Evolutionary conservation across 768 basidiomycete species (phyloP), one percentile per base, ranked within the genome.

Genomic region (Hemileccinum impolitum): DNA sequence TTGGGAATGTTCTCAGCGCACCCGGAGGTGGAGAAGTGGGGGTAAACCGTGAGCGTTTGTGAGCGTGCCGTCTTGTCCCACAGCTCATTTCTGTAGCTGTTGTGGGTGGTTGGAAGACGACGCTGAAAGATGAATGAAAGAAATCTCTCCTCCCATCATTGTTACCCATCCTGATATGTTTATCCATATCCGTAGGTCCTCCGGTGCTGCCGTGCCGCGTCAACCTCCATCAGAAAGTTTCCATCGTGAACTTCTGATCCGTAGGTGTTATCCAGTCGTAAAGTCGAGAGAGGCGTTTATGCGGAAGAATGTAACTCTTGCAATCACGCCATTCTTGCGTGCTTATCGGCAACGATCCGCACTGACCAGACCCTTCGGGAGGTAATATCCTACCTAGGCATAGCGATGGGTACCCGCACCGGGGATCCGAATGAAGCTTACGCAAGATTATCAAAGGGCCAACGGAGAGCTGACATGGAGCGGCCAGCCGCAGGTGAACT

Each of bases 241-340:
- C 28, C 28, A 18, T 49, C 21, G 45, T 43, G 31, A 30, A 19
- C 11, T 19, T n/a, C 23, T 35, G 41, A 35, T 55, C 15, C 11
- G 23, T 19, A 25, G 34, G 26, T 37, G 26, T 36, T 26, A 45
- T 36, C 47, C 30, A 45, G n/a, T 25, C 42, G 43, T 41, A 12
- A 38, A 19, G 37, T 19, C 37, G 6, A 6, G 23, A 36, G 14
- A 56, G 54, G 54, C 37, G 36, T 51, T 50, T 46, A 15, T 23
- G 54, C 32, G 53, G 39, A 30, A n/a, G 31, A 45, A 39, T 43
- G 25, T 19, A 25, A 10, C 23, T 30, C 26, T 5, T 23, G 3
- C 3, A n/a, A 28, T 39, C 43, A 35, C 47, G 43, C 47, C 38
- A 31, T 34, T 11, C 1, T n/a, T 9, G 13, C 25, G 6, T 45